These are phyloP conservation scores for Cymbidium sinense DNA, from an alignment of 106 monocot genomes.

Conservation along the genomic window DNA sequence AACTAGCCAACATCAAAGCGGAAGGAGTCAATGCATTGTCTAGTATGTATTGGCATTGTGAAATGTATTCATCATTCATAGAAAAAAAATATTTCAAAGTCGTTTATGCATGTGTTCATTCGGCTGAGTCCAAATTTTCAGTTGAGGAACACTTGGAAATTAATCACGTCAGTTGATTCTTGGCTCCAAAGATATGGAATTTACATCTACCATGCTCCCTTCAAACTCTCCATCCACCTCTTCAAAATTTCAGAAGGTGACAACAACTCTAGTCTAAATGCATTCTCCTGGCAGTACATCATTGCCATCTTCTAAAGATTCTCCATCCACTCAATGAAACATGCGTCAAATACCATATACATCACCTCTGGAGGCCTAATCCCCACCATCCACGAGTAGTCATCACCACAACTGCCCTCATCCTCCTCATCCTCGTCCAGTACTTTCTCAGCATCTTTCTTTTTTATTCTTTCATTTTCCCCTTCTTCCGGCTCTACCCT, in stretches of 20 bases:
- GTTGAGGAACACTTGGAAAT: too few relatives aligned
- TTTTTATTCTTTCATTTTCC: constrained; percentile 15
- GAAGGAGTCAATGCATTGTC: too few relatives aligned
- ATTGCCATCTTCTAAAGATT: constrained; percentile 20
- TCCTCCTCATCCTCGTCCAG: constrained; percentile 21
- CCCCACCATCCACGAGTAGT: constrained; percentile 9
- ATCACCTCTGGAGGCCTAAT: constrained; percentile 13
- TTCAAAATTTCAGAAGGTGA: constrained; percentile 3
- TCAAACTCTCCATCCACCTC: constrained; percentile 18
- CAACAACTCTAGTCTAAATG: constrained; percentile 9
- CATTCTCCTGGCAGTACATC: constrained; percentile 13
- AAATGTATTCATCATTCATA: too few relatives aligned
- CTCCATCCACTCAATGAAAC: constrained; percentile 21
- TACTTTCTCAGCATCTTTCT: constrained; percentile 3
- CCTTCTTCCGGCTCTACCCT: constrained; percentile 17
- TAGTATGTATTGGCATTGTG: too few relatives aligned
- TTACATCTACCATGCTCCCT: constrained; percentile 32
- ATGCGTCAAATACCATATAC: constrained; percentile 15
- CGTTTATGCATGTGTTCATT: too few relatives aligned
- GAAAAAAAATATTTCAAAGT: too few relatives aligned
- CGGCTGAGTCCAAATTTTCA: too few relatives aligned
- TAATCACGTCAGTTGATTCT: too few relatives aligned
- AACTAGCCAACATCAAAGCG: too few relatives aligned
- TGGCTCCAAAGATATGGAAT: too few relatives aligned
- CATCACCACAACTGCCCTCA: constrained; percentile 7